Conservation (phyloP, 345 rosid species). For the Eucalyptus decipiens region DNA sequence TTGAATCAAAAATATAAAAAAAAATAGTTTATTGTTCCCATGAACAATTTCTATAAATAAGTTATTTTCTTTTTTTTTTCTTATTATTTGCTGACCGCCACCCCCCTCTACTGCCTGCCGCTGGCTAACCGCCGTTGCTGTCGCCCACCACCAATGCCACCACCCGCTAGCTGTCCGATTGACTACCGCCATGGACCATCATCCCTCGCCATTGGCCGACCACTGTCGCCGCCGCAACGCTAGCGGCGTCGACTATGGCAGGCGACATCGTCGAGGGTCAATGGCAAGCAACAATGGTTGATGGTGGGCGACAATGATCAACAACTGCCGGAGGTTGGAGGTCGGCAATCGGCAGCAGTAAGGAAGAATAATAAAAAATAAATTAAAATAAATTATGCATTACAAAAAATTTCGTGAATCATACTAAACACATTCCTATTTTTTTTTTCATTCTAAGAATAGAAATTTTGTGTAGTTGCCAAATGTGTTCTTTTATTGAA, state of each 20-base stretch:
- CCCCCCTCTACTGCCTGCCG: too few species aligned
- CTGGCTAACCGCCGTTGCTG: rapidly evolving
- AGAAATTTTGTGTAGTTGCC: rapidly evolving
- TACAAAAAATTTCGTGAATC: too few species aligned
- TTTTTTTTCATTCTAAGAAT: rapidly evolving
- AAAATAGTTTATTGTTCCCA: too few species aligned
- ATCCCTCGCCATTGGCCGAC: rapidly evolving
- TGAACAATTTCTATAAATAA: too few species aligned
- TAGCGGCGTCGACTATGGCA: rapidly evolving
- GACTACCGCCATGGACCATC: too few species aligned
- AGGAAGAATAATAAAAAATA: too few species aligned
- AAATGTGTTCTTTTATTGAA: too few species aligned
- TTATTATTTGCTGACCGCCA: rapidly evolving
- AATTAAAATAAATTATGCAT: too few species aligned
- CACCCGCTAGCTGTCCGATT: rapidly evolving
- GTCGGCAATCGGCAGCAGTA: rapidly evolving
- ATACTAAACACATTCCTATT: too few species aligned
- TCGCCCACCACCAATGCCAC: rapidly evolving
- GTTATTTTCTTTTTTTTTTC: too few species aligned
- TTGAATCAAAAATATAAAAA: too few species aligned
- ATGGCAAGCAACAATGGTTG: too few species aligned
- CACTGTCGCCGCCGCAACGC: rapidly evolving
- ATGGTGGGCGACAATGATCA: rapidly evolving
- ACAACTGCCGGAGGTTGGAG: rapidly evolving
- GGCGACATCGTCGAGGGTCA: rapidly evolving